Evolutionary conservation across 2,329 filamentous ascomycete genomes (phyloP).

Genomic region (Cladophialophora yegresii): DNA sequence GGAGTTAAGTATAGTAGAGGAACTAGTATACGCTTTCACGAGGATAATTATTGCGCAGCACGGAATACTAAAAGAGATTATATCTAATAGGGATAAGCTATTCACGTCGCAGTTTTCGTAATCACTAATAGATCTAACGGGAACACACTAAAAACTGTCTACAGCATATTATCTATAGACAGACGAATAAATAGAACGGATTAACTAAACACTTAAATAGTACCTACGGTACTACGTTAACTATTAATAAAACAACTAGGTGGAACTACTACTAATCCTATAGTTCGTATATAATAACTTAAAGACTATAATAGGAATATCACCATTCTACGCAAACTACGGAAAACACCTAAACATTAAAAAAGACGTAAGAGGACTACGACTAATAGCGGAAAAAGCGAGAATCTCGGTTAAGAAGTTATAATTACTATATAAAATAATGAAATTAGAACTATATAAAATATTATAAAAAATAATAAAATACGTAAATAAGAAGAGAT

Average conservation of each 20-base stretch:
- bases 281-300: neutral
- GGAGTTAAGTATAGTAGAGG: neutral
- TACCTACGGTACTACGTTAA: neutral
- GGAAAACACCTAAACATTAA: neutral
- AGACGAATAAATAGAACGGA: neutral
- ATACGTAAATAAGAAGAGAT: neutral
- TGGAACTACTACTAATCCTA: neutral
- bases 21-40: no score
- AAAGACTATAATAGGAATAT: neutral
- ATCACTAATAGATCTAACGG: neutral
- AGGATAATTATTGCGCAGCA: neutral
- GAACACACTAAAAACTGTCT: slow-evolving; percentile 20
- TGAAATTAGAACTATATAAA: neutral
- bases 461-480: neutral
- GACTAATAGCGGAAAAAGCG: neutral
- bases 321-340: slow-evolving; percentile 25
- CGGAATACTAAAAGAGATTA: neutral
- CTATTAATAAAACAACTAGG: neutral
- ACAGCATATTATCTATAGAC: slow-evolving; percentile 21
- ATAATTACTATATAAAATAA: neutral
- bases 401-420: neutral
- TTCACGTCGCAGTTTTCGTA: slow-evolving; percentile 3
- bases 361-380: neutral
- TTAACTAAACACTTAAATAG: neutral
- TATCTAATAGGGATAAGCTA: neutral